These are phyloP conservation scores for Arthrobotrys megalospora DNA, from an alignment of 2,329 filamentous ascomycete genomes.

Conservation along the genomic window DNA sequence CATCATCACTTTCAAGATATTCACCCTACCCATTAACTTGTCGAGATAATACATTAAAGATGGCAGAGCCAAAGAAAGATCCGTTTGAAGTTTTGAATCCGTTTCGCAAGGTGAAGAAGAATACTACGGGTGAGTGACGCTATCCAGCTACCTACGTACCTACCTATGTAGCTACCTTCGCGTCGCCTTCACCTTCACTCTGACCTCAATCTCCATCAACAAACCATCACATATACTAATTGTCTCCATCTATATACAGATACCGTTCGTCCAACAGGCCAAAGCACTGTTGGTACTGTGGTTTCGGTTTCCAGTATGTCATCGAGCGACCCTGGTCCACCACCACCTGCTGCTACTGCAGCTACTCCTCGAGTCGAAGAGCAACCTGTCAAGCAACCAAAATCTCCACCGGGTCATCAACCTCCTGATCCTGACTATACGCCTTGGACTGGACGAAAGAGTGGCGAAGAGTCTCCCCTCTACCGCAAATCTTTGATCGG, in stretches of 20 bases:
- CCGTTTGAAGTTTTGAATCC: constrained; percentile 33
- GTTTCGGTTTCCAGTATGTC: constrained; percentile 5
- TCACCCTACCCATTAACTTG: background rate
- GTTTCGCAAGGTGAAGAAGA: constrained; percentile 7
- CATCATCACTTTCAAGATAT: constrained; percentile 1
- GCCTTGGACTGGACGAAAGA: constrained; percentile 5
- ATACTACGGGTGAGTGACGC: background rate
- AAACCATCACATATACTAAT: background rate
- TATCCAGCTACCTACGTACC: background rate
- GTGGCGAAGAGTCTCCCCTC: constrained; percentile 38
- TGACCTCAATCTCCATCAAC: background rate
- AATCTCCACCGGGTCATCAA: constrained; percentile 37
- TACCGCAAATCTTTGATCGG: constrained; percentile 48
- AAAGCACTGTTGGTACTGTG: too few relatives aligned
- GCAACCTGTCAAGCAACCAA: constrained; percentile 5
- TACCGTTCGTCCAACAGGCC: background rate
- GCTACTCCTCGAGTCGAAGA: constrained; percentile 11
- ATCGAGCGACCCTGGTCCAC: background rate
- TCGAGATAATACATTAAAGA: background rate
- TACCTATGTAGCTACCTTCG: background rate
- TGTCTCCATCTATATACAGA: background rate
- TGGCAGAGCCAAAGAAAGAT: constrained; percentile 29
- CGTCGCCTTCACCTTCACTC: background rate
- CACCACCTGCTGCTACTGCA: background rate
- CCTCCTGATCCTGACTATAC: background rate